Conservation (phyloP, 306 rosid species). For the Begonia loranthoides region DNA sequence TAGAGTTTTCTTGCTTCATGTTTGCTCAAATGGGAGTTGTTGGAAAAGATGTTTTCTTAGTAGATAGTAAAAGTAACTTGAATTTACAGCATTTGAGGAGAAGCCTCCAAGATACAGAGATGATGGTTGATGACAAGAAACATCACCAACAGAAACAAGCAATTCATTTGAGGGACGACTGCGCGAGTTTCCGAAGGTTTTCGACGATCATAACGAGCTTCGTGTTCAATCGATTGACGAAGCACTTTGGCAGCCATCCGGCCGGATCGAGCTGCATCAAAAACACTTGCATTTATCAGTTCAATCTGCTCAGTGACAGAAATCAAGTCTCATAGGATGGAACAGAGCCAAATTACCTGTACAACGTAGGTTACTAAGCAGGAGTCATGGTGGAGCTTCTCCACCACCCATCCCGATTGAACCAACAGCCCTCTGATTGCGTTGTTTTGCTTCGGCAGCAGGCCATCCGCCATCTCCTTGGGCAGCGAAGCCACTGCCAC, state of each 20-base stretch:
- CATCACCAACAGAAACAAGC: too few species aligned
- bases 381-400: conserved; percentile 62
- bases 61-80: too few species aligned
- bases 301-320: too few species aligned
- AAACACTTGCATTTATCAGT: too few species aligned
- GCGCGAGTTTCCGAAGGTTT: conserved; percentile 24
- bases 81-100: too few species aligned
- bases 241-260: conserved; percentile 87
- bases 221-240: conserved; percentile 67
- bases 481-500: conserved; percentile 91
- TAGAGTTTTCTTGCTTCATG: too few species aligned
- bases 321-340: neutral
- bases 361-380: conserved; percentile 76
- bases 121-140: too few species aligned
- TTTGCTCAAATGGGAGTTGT: too few species aligned
- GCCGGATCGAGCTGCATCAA: conserved; percentile 66
- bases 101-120: too few species aligned
- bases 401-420: conserved; percentile 91
- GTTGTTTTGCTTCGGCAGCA: conserved; percentile 68
- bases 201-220: conserved; percentile 80
- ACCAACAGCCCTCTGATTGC: conserved; percentile 72
- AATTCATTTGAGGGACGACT: neutral
- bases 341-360: conserved; percentile 30
- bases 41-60: too few species aligned
- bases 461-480: conserved; percentile 79